Conservation (phyloP, 495 filamentous ascomycete species). For the Hyaloscypha hepaticicola region DNA sequence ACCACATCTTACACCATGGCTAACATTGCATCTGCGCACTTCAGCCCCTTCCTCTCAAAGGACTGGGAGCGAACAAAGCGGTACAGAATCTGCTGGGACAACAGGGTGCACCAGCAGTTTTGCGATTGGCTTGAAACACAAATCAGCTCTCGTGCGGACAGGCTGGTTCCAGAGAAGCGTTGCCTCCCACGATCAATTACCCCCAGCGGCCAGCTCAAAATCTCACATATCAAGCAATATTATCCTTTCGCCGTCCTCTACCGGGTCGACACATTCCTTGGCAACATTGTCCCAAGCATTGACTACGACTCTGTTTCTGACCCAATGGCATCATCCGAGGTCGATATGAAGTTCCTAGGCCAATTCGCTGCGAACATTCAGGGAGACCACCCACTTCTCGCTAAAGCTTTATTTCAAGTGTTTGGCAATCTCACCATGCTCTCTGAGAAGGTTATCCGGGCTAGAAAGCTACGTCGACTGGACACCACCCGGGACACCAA, state of each 20-base stretch:
- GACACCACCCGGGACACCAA: conserved; percentile 78
- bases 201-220: not conserved
- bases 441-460: conserved; percentile 77
- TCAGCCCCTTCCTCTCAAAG: not conserved
- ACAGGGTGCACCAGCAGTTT: not conserved
- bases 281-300: not conserved
- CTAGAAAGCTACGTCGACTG: conserved; percentile 77
- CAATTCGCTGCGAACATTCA: conserved; percentile 75
- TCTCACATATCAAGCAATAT: too few species aligned
- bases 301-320: not conserved
- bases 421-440: conserved; percentile 89
- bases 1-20: not conserved
- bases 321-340: conserved; percentile 87
- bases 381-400: conserved; percentile 70
- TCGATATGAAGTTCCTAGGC: conserved; percentile 95
- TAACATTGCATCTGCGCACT: not conserved
- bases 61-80: not conserved
- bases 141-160: not conserved
- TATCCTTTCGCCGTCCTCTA: too few species aligned
- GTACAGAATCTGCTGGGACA: not conserved
- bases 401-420: conserved; percentile 81
- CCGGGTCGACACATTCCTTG: too few species aligned
- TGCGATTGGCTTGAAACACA: not conserved
- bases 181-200: not conserved
- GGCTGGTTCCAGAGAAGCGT: not conserved